phyloP scores from a whole-genome alignment of 2,329 filamentous ascomycete species.

The Zalaria obscura region DNA sequence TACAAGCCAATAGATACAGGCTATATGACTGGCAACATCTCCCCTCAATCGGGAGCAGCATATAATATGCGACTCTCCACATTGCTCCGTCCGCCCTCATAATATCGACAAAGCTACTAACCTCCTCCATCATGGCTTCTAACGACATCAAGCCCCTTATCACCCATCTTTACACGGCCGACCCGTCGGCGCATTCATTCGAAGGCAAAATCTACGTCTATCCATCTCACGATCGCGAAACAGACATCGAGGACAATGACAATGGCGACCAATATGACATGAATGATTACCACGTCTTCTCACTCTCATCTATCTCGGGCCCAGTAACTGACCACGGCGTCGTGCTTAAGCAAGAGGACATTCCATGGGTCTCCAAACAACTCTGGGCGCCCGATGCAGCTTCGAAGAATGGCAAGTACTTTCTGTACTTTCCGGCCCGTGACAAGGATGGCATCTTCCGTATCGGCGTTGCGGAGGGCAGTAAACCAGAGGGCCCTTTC shows the following conservation, averaged over 20 bases:
- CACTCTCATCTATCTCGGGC: slow-evolving; percentile 39
- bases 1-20: too few species aligned
- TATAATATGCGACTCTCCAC: too few species aligned
- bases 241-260: slow-evolving; percentile 62
- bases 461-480: slow-evolving; percentile 55
- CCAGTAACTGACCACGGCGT: slow-evolving; percentile 60
- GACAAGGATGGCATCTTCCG: slow-evolving; percentile 57
- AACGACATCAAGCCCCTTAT: slow-evolving; percentile 33
- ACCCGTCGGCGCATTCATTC: slow-evolving; percentile 71
- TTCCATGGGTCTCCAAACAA: slow-evolving; percentile 68
- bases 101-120: too few species aligned
- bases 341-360: slow-evolving; percentile 47
- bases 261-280: slow-evolving; percentile 80
- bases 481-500: slow-evolving; percentile 57
- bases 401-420: slow-evolving; percentile 54
- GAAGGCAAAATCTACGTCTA: slow-evolving; percentile 64
- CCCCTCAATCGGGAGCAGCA: too few species aligned
- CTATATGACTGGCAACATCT: too few species aligned
- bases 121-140: too few species aligned
- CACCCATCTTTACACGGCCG: slow-evolving; percentile 63
- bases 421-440: slow-evolving; percentile 63
- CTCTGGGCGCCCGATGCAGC: slow-evolving; percentile 72
- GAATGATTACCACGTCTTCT: slow-evolving; percentile 72
- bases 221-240: slow-evolving; percentile 67
- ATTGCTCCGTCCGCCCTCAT: too few species aligned